These are phyloP conservation scores for Colletotrichum sp. DNA, from an alignment of 2,329 filamentous ascomycete species.

Conservation along the genomic window DNA sequence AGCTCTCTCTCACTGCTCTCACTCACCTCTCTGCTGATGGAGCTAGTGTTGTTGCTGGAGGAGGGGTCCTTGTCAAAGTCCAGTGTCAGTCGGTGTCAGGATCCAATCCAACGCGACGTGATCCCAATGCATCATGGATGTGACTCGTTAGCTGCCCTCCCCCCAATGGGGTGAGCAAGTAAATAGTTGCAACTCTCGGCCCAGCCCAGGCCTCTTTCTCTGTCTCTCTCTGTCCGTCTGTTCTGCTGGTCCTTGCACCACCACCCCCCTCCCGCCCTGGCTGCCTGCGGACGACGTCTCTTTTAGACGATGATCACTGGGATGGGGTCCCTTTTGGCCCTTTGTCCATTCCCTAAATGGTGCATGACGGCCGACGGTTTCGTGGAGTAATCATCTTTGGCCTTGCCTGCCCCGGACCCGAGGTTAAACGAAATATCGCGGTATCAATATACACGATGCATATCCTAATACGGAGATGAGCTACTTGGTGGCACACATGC, in stretches of 20 bases:
- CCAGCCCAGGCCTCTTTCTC: neutral
- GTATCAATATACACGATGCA: neutral
- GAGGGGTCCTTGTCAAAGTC: neutral
- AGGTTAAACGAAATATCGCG: neutral
- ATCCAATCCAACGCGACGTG: slow-evolving; percentile 12
- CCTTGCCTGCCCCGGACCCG: neutral
- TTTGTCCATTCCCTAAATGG: neutral
- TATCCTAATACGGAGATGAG: neutral
- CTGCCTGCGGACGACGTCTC: neutral
- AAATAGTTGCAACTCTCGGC: neutral
- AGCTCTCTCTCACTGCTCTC: neutral
- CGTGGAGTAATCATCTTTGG: neutral
- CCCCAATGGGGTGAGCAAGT: neutral
- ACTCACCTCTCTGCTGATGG: neutral
- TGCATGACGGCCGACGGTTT: neutral
- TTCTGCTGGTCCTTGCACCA: neutral
- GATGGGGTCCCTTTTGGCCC: neutral
- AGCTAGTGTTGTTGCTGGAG: neutral
- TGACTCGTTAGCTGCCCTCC: neutral
- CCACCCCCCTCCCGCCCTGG: neutral
- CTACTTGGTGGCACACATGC: neutral
- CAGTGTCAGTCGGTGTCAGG: slow-evolving; percentile 9
- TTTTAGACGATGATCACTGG: neutral
- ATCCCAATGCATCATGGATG: slow-evolving; percentile 13
- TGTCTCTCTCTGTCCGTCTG: neutral